A percentile compares a stretch with the other conserved stretches of the same genome.
Evolutionary conservation across 192 early-diverging fungal genomes (phyloP).

Genomic region (Podila verticillata): DNA sequence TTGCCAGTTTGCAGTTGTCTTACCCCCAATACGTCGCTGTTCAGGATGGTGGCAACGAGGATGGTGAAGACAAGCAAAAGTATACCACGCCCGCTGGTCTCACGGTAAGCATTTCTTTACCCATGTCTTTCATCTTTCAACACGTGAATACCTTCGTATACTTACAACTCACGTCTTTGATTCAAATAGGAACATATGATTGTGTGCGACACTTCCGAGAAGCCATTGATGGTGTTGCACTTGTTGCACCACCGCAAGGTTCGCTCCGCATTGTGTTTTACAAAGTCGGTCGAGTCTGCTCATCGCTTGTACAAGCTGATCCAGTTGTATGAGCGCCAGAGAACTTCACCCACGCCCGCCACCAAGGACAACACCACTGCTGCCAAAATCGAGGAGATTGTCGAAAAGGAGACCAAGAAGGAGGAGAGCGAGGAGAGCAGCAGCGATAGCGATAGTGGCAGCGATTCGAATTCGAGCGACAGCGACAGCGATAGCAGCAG

Average conservation of each 20-base stretch:
- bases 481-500: background rate
- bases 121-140: background rate
- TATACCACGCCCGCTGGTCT: conserved; percentile 66
- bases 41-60: conserved; percentile 49
- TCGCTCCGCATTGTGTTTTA: conserved; percentile 81
- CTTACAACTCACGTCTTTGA: background rate
- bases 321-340: conserved; percentile 62
- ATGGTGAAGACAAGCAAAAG: conserved; percentile 54
- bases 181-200: conserved; percentile 76
- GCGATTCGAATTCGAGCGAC: conserved; percentile 1
- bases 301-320: conserved; percentile 82
- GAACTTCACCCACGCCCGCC: background rate
- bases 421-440: background rate
- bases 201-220: conserved; percentile 68
- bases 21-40: conserved; percentile 90
- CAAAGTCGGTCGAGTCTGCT: conserved; percentile 90
- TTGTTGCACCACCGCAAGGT: conserved; percentile 73
- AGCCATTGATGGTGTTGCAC: conserved; percentile 88
- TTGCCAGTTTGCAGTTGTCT: conserved; percentile 82
- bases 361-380: background rate
- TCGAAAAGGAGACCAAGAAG: background rate
- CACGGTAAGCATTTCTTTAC: conserved; percentile 44
- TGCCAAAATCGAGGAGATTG: background rate
- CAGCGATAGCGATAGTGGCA: background rate
- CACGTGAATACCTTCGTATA: background rate